Evolutionary conservation across 139 green algal genomes (phyloP), one percentile per base, ranked within the genome.

Genomic region (Micromonas commoda): DNA sequence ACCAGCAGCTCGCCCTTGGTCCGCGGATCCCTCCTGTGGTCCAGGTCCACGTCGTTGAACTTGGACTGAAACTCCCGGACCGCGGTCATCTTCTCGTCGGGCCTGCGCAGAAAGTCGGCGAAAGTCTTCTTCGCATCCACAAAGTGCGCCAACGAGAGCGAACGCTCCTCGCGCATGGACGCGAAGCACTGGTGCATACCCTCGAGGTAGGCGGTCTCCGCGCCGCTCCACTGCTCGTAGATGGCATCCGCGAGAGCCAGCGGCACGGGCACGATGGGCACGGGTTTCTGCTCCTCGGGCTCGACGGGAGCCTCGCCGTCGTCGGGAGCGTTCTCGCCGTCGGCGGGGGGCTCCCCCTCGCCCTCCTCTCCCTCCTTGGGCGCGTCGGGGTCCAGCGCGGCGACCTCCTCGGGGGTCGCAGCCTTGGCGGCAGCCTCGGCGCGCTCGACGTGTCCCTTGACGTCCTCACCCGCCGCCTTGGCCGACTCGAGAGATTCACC

Each of bases 31-130:
- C 66, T 69, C 34, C 82, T 63, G 77, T 89, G 65, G 60, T 94
- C 90, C 4, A 85, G 38, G 63, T 91, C 88, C 39, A 94, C 64
- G 2, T 71, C 78, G 72, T 92, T 92, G 85, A 91, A 94, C 2
- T 69, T 60, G 16, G 4, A 19, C 33, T 83, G 78, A 63, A 83
- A 83, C n/a, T 79, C 60, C 34, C 5, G 32, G 21, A 79, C 71
- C 6, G 72, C 53, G 24, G 24, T 19, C 72, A 74, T 51, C 78
- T 83, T 83, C 23, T 53, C 33, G 71, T 83, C 78, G 21, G 70
- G 70, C 2, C 63, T 60, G 16, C 54, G n/a, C 37, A 83, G 61
- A 70, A 76, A 79, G 26, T 74, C 35, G 26, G 76, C 2, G 65
- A 78, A 81, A 5, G 54, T 28, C 60, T 53, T 21, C 6, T 84